These are phyloP conservation scores for Mycogone perniciosa DNA, from an alignment of 2,329 filamentous ascomycete genomes.

Conservation along the genomic window DNA sequence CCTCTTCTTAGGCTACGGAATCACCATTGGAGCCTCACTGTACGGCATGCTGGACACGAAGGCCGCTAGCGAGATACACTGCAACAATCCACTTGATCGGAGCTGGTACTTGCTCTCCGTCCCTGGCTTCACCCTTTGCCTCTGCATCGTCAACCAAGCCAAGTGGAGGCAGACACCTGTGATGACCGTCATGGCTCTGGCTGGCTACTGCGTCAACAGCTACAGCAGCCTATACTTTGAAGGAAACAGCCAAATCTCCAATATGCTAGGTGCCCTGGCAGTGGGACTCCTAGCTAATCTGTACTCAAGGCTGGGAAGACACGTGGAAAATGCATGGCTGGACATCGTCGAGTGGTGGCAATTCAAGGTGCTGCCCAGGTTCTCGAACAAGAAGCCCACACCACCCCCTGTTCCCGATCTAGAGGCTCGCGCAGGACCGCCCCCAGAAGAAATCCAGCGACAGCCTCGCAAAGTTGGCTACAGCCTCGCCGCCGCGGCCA, in stretches of 20 bases:
- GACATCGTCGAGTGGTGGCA: constrained; percentile 47
- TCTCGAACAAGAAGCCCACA: constrained; percentile 24
- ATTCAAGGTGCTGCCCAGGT: constrained; percentile 32
- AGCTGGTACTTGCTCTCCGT: constrained; percentile 64
- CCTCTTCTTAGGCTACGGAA: constrained; percentile 66
- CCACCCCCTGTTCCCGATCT: constrained; percentile 27
- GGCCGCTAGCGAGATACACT: constrained; percentile 40
- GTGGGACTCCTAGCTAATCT: constrained; percentile 74
- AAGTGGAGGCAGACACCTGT: constrained; percentile 72
- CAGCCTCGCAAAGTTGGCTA: constrained; percentile 53
- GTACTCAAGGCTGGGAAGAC: constrained; percentile 62
- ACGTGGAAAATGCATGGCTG: constrained; percentile 49
- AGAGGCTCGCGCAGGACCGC: constrained; percentile 24
- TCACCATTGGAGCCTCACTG: constrained; percentile 61
- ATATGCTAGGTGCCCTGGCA: constrained; percentile 68
- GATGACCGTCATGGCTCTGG: constrained; percentile 67
- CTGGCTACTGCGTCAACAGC: constrained; percentile 70
- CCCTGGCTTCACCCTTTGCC: constrained; percentile 63
- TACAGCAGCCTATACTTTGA: constrained; percentile 62
- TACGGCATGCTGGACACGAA: constrained; percentile 57
- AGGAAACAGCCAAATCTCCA: constrained; percentile 67
- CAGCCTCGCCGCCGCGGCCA: constrained; percentile 74
- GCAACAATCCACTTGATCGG: constrained; percentile 38
- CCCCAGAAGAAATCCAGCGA: constrained; percentile 20
- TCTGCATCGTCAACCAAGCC: constrained; percentile 75